phyloP scores from a whole-genome alignment of 2,329 filamentous ascomycete genomes.

The Lasiodiplodia citricola region DNA sequence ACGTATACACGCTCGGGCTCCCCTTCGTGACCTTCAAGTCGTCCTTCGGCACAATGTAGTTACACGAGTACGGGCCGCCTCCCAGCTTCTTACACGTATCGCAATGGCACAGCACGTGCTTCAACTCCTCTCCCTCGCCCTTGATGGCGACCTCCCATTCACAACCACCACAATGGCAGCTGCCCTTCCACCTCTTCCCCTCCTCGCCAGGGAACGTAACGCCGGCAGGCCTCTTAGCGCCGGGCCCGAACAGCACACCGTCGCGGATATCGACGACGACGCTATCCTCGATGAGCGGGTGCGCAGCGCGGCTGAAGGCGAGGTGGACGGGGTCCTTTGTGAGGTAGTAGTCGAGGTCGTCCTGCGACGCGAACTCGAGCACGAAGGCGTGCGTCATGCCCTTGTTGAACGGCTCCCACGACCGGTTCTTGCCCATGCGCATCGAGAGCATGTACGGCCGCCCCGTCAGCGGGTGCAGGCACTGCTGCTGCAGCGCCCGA shows the following conservation, averaged over 20 bases:
- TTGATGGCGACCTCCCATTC: conserved; percentile 35
- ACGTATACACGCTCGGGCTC: conserved; percentile 38
- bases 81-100: conserved; percentile 43
- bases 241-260: conserved; percentile 47
- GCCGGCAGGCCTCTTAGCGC: conserved; percentile 32
- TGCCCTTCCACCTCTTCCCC: conserved; percentile 31
- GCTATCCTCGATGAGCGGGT: conserved; percentile 59
- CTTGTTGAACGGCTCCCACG: conserved; percentile 56
- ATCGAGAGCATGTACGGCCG: conserved; percentile 61
- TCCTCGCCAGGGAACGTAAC: conserved; percentile 12
- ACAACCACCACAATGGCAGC: conserved; percentile 41
- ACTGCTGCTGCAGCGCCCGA: conserved; percentile 61
- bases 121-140: conserved; percentile 28
- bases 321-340: conserved; percentile 67
- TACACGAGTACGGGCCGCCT: conserved; percentile 44
- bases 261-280: conserved; percentile 65
- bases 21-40: conserved; percentile 37
- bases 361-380: conserved; percentile 66
- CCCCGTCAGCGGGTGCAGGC: conserved; percentile 63
- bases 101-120: conserved; percentile 46
- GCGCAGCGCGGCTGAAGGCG: conserved; percentile 61
- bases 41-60: conserved; percentile 41
- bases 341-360: conserved; percentile 73
- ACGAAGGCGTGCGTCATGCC: conserved; percentile 74
- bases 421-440: conserved; percentile 51